phyloP scores from a whole-genome alignment of 306 rosid genomes.

The Vicia faba region DNA sequence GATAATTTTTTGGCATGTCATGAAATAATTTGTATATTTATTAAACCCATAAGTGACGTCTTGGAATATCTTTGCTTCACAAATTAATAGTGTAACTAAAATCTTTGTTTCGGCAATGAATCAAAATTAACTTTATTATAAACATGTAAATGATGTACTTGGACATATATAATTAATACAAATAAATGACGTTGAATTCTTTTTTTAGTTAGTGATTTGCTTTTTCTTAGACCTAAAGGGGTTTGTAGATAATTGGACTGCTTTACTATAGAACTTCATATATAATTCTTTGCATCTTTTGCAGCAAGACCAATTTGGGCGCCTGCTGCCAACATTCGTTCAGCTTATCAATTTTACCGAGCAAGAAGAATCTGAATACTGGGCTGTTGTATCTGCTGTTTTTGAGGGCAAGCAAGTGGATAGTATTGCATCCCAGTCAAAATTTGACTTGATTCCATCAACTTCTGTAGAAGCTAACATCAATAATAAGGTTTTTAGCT shows the following conservation, averaged over 20 bases:
- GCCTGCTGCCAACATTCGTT: conserved; percentile 84
- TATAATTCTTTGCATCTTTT: conserved; percentile 23
- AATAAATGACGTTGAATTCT: neutral
- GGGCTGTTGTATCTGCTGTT: conserved; percentile 79
- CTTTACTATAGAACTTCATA: conserved; percentile 28
- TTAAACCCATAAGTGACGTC: neutral
- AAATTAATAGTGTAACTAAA: neutral
- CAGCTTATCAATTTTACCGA: conserved; percentile 90
- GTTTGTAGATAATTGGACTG: conserved; percentile 27
- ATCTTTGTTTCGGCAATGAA: neutral
- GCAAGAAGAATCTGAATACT: conserved; percentile 83
- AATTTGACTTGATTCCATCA: conserved; percentile 50
- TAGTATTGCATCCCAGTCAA: conserved; percentile 47
- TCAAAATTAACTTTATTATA: conserved; percentile 3
- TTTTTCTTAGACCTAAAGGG: neutral
- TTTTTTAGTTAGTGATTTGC: conserved; percentile 22
- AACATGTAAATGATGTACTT: conserved; percentile 1
- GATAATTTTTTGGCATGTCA: neutral
- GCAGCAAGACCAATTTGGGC: conserved; percentile 97
- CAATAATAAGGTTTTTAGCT: conserved; percentile 66
- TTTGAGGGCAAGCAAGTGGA: conserved; percentile 84
- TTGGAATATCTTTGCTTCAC: neutral
- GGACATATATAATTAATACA: conserved; percentile 17
- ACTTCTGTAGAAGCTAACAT: conserved; percentile 71
- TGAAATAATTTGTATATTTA: conserved; percentile 10